Evolutionary conservation across 257 asterid species (phyloP).

Genomic region (Ilex aquifolium): DNA sequence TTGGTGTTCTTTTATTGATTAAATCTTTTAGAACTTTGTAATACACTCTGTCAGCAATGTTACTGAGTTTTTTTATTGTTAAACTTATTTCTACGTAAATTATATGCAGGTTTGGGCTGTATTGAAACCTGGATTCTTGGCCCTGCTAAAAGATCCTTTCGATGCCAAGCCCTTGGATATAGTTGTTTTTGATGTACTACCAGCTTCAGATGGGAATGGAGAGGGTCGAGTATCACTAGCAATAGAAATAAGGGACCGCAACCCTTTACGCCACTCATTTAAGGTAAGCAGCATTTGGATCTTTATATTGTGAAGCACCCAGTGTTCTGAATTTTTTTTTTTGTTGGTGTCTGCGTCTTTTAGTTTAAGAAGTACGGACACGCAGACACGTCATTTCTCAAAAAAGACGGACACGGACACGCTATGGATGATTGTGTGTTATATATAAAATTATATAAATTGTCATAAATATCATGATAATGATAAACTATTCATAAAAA

Average conservation of each 20-base stretch:
- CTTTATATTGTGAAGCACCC: constrained; percentile 10
- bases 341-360: neutral
- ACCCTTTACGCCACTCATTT: constrained; percentile 90
- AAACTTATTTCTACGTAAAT: constrained; percentile 5
- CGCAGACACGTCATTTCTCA: too few relatives aligned
- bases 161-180: constrained; percentile 81
- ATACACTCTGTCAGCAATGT: neutral
- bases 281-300: constrained; percentile 49
- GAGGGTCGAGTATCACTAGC: constrained; percentile 75
- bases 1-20: neutral
- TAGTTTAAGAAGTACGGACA: too few relatives aligned
- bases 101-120: constrained; percentile 92
- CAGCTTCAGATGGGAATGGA: constrained; percentile 79
- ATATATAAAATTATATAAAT: too few relatives aligned
- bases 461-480: too few relatives aligned
- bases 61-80: too few relatives aligned
- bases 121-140: constrained; percentile 93
- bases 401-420: too few relatives aligned
- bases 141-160: constrained; percentile 84
- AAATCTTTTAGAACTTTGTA: neutral
- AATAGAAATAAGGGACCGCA: constrained; percentile 79
- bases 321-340: constrained; percentile 9
- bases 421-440: too few relatives aligned
- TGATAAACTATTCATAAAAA: too few relatives aligned
- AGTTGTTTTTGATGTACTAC: constrained; percentile 88